Evolutionary conservation across 208 protist species (phyloP).

Genomic region (Wallacemonas sp.): DNA sequence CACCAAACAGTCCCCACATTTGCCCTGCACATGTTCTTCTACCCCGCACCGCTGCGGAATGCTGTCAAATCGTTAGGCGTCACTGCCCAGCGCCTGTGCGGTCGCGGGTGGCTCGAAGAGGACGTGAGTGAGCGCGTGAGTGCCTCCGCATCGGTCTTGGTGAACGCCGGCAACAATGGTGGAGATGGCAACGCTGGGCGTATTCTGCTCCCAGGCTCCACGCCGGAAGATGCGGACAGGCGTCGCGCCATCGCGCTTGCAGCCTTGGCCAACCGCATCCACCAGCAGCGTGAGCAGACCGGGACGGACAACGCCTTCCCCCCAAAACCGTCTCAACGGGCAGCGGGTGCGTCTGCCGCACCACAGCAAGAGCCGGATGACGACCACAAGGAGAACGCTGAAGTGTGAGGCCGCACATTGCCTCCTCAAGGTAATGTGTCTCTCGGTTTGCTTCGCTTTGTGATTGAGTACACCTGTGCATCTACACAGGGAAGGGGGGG

Average conservation of each 20-base stretch:
- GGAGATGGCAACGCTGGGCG: not conserved
- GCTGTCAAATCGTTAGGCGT: constrained; percentile 12
- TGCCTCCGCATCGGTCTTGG: not conserved
- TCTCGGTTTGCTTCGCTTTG: not conserved
- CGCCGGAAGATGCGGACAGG: constrained; percentile 73
- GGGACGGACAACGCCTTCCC: not conserved
- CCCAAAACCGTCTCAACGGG: not conserved
- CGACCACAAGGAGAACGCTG: constrained; percentile 12
- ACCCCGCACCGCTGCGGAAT: constrained; percentile 15
- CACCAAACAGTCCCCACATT: constrained; percentile 10
- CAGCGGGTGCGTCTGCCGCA: not conserved
- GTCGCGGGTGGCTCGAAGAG: constrained; percentile 2
- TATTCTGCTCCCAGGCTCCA: constrained; percentile 66
- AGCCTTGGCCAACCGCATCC: constrained; percentile 52
- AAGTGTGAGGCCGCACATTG: not conserved
- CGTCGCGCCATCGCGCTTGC: constrained; percentile 65
- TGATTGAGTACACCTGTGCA: not conserved
- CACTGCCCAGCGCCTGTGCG: not conserved
- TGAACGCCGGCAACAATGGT: not conserved
- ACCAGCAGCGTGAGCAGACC: constrained; percentile 31
- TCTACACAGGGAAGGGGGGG: too few relatives aligned
- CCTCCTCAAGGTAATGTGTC: too few relatives aligned
- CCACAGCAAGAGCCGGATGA: not conserved
- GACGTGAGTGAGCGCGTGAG: not conserved
- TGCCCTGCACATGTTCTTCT: constrained; percentile 28